Evolutionary conservation across 1,139 yeast species (phyloP).

Genomic region (Pichia sp.): DNA sequence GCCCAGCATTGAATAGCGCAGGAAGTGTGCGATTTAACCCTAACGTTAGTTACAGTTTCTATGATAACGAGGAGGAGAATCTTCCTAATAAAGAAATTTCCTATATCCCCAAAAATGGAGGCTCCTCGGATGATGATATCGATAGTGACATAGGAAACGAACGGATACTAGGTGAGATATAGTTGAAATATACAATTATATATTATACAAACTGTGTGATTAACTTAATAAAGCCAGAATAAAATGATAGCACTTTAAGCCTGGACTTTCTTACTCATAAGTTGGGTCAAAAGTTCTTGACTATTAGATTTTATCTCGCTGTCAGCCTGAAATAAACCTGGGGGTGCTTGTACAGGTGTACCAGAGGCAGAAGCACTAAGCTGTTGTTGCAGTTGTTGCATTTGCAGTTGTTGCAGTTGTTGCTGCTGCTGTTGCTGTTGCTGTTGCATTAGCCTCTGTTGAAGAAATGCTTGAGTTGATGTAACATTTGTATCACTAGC

Average conservation of each 20-base stretch:
- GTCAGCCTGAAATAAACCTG: conserved; percentile 34
- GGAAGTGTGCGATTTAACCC: conserved; percentile 25
- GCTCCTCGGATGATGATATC: no score
- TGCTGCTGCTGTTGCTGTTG: conserved; percentile 21
- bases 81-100: not conserved
- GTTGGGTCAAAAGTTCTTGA: conserved; percentile 60
- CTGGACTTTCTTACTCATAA: conserved; percentile 52
- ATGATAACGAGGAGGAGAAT: conserved; percentile 13
- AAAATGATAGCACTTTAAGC: conserved; percentile 4
- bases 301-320: conserved; percentile 33
- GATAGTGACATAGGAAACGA: conserved; percentile 7
- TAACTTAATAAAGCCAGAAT: not conserved
- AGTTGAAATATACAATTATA: not conserved
- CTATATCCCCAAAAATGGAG: no score
- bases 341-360: conserved; percentile 30
- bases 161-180: conserved; percentile 6
- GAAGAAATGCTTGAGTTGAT: conserved; percentile 21
- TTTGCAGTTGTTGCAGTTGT: no score
- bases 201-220: not conserved
- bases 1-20: not conserved
- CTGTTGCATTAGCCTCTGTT: conserved; percentile 24
- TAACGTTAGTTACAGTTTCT: conserved; percentile 24
- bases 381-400: conserved; percentile 11
- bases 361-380: conserved; percentile 10
- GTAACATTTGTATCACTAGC: not conserved